phyloP scores from a whole-genome alignment of 2,329 filamentous ascomycete genomes.

The Xylaria sp. region DNA sequence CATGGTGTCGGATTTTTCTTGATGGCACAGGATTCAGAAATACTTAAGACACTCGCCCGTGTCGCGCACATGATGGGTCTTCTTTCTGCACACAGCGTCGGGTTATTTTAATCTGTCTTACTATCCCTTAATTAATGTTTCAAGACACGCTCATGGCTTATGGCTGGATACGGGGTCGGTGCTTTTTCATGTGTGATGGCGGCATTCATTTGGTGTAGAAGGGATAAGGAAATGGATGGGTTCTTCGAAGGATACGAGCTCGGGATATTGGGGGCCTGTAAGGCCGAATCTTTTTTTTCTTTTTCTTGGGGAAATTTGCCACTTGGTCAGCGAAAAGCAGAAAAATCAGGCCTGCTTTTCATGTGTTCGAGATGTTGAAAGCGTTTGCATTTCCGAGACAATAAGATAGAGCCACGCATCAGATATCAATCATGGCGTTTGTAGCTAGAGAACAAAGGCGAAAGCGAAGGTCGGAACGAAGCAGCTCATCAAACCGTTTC shows the following conservation, averaged over 20 bases:
- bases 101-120: background rate
- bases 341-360: background rate
- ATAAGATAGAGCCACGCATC: slow-evolving; percentile 18
- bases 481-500: slow-evolving; percentile 30
- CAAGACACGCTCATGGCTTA: slow-evolving; percentile 17
- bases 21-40: slow-evolving; percentile 2
- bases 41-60: background rate
- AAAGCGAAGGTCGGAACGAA: slow-evolving; percentile 30
- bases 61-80: slow-evolving; percentile 8
- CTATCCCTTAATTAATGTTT: slow-evolving; percentile 14
- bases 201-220: slow-evolving; percentile 30
- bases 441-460: slow-evolving; percentile 30
- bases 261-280: slow-evolving; percentile 6
- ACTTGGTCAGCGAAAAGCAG: slow-evolving; percentile 11
- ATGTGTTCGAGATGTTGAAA: slow-evolving; percentile 5
- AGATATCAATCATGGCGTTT: slow-evolving; percentile 23
- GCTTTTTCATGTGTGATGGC: slow-evolving; percentile 14
- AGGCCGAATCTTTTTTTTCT: background rate
- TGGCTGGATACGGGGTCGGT: slow-evolving; percentile 26
- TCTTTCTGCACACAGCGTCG: background rate
- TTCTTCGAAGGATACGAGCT: slow-evolving; percentile 22
- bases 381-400: slow-evolving; percentile 23
- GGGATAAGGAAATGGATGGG: slow-evolving; percentile 23
- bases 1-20: background rate
- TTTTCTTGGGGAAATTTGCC: background rate